Percentiles rank a stretch among this genome's conserved stretches.
phyloP scores from a whole-genome alignment of 164 flowering plant genomes.

The Akebia trifoliata region DNA sequence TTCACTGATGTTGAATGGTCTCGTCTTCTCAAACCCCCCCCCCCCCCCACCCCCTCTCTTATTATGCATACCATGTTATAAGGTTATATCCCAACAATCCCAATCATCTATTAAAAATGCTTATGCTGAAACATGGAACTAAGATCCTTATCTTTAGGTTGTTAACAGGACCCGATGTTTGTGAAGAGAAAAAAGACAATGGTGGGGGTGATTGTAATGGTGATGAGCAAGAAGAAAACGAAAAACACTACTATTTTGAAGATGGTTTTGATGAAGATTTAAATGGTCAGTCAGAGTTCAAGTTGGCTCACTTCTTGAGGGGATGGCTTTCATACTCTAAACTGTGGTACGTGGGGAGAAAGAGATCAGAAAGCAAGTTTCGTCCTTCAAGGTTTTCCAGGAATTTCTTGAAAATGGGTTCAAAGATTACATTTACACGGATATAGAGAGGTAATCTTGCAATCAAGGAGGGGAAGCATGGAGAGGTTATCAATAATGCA shows the following conservation, averaged over 20 bases:
- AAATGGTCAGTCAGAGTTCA: conserved; percentile 9
- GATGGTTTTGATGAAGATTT: conserved; percentile 7
- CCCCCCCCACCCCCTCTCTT: no score
- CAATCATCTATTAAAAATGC: neutral
- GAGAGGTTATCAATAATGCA: no score
- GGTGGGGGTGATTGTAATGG: conserved; percentile 5
- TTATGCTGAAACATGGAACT: neutral
- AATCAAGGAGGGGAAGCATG: neutral
- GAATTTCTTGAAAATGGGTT: conserved; percentile 3
- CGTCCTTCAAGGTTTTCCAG: conserved; percentile 5
- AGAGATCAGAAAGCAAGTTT: conserved; percentile 12
- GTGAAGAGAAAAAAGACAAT: conserved; percentile 7
- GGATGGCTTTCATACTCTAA: conserved; percentile 30
- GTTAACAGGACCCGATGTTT: conserved; percentile 9
- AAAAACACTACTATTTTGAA: conserved; percentile 6
- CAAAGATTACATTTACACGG: neutral
- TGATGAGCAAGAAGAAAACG: conserved; percentile 11
- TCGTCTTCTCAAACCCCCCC: no score
- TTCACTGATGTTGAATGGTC: no score
- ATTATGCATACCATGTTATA: neutral
- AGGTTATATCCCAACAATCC: neutral
- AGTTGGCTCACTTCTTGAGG: conserved; percentile 20
- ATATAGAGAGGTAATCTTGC: neutral
- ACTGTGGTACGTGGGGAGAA: conserved; percentile 14
- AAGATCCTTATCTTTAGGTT: conserved; percentile 11